Percentiles rank a stretch among this genome's conserved stretches.
Conservation (phyloP, 108 stramenopile species). For the Skeletonema marinoi region DNA sequence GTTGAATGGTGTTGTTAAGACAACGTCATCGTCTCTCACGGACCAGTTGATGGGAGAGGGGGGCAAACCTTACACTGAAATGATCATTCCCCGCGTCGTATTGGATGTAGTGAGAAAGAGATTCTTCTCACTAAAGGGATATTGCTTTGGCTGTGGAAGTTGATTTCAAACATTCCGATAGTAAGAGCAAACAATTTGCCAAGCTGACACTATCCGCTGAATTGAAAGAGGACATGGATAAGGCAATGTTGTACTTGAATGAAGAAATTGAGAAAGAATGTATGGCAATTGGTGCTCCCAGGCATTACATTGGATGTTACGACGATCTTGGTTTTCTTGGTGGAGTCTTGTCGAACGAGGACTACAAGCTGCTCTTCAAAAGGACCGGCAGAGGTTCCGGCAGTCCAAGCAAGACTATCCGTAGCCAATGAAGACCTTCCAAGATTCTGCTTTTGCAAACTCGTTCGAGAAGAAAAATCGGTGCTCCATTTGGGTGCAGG, state of each 20-base stretch:
- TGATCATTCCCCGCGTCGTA: constrained; percentile 74
- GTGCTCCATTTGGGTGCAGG: constrained; percentile 85
- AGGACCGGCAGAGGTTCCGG: constrained; percentile 5
- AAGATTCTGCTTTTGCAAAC: constrained; percentile 61
- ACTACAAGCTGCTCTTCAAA: constrained; percentile 60
- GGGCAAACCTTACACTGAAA: constrained; percentile 39
- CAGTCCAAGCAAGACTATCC: constrained; percentile 15
- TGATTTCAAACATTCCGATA: constrained; percentile 73
- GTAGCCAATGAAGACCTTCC: constrained; percentile 67
- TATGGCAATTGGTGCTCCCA: constrained; percentile 55
- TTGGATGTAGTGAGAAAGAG: constrained; percentile 66
- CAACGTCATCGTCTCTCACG: neutral
- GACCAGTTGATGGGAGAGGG: constrained; percentile 2
- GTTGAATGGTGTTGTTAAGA: constrained; percentile 15
- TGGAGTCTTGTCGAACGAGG: constrained; percentile 63
- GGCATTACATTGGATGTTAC: constrained; percentile 52
- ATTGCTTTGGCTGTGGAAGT: constrained; percentile 66
- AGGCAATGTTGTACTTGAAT: constrained; percentile 32
- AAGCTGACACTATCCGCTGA: constrained; percentile 63
- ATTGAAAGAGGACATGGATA: neutral
- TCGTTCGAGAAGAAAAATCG: constrained; percentile 70
- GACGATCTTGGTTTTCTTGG: constrained; percentile 71
- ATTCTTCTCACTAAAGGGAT: constrained; percentile 57
- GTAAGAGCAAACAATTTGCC: constrained; percentile 82
- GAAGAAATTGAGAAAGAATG: constrained; percentile 54